Evolutionary conservation across 495 filamentous ascomycete genomes (phyloP).

Genomic region (Penicillium cinerascens): DNA sequence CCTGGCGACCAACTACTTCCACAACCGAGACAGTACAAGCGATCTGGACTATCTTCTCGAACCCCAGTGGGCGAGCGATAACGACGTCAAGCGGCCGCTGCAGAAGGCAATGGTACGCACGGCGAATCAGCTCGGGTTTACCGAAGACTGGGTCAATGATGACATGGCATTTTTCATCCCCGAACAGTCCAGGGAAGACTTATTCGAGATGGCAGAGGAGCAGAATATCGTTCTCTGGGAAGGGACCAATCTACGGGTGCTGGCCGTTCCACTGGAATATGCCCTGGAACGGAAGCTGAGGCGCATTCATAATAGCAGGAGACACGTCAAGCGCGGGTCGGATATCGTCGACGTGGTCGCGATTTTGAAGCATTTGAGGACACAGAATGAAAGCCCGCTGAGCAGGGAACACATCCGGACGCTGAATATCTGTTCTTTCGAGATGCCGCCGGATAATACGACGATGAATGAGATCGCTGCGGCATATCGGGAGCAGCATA

Average conservation of each 20-base stretch:
- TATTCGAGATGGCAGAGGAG: constrained; percentile 23
- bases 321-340: constrained; percentile 14
- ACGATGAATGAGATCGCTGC: constrained; percentile 25
- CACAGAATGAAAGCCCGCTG: constrained; percentile 19
- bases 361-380: constrained; percentile 21
- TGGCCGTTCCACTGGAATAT: constrained; percentile 33
- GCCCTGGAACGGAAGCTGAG: constrained; percentile 32
- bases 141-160: constrained; percentile 28
- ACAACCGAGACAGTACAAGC: constrained; percentile 27
- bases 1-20: constrained; percentile 24
- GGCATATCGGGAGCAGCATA: constrained; percentile 19
- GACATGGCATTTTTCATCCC: constrained; percentile 30
- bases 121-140: constrained; percentile 15
- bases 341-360: constrained; percentile 31
- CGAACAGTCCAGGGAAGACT: constrained; percentile 7
- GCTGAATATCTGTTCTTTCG: constrained; percentile 25
- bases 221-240: constrained; percentile 28
- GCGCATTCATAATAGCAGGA: constrained; percentile 20
- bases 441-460: constrained; percentile 21
- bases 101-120: constrained; percentile 15
- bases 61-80: constrained; percentile 23
- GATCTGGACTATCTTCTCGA: constrained; percentile 34
- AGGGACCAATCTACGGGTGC: constrained; percentile 17
- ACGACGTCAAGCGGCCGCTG: constrained; percentile 22
- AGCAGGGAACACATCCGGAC: constrained; percentile 23